A percentile compares a stretch with the other conserved stretches of the same genome.
Conservation (phyloP, 768 basidiomycete species). For the Candolleomyces aberdarensis region DNA sequence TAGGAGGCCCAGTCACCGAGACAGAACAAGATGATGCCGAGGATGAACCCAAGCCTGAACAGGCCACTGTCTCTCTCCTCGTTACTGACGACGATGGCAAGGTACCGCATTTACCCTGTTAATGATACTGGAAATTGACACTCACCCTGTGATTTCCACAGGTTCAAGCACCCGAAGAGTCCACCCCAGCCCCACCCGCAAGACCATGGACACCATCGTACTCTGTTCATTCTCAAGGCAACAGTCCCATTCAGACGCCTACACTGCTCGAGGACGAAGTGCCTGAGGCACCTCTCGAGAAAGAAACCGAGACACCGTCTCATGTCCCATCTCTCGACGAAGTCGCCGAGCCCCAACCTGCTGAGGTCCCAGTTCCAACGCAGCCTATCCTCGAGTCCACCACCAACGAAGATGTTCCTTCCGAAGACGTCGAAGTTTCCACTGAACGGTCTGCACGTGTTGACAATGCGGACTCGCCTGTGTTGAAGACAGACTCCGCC, state of each 20-base stretch:
- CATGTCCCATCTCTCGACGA: not conserved
- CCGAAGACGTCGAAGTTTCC: too few species aligned
- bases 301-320: not conserved
- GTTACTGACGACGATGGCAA: not conserved
- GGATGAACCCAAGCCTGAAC: not conserved
- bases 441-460: too few species aligned
- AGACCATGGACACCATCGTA: conserved; percentile 41
- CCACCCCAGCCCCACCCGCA: conserved; percentile 16
- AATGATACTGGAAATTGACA: not conserved
- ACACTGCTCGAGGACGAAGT: not conserved
- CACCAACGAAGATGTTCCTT: too few species aligned
- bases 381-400: not conserved
- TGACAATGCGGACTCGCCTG: too few species aligned
- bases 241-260: conserved; percentile 6
- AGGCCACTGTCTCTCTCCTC: not conserved
- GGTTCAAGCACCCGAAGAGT: not conserved
- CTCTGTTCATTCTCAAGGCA: conserved; percentile 38
- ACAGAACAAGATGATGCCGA: conserved; percentile 15
- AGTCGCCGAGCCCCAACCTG: not conserved
- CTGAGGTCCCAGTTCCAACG: not conserved
- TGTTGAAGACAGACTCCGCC: too few species aligned
- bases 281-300: not conserved
- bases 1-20: conserved; percentile 25
- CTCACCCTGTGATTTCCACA: not conserved
- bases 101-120: not conserved